Conservation (phyloP, 805 yeast genomes). For the Metschnikowia lachancei region DNA sequence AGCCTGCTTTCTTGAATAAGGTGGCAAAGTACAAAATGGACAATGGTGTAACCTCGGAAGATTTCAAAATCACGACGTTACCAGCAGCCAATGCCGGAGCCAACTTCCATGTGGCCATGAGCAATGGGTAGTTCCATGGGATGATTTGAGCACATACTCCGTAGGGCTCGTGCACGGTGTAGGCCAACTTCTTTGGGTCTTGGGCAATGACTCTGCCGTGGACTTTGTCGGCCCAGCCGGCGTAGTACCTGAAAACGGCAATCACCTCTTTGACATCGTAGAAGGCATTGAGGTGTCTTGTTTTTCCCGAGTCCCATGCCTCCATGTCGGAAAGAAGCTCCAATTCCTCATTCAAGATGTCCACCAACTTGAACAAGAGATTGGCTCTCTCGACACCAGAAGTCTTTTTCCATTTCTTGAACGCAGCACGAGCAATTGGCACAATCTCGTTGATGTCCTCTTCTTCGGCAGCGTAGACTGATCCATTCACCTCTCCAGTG, state of each 20-base stretch:
- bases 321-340: constrained; percentile 39
- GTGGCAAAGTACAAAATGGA: constrained; percentile 61
- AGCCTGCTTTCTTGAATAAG: constrained; percentile 60
- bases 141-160: constrained; percentile 69
- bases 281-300: constrained; percentile 46
- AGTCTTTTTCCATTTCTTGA: constrained; percentile 46
- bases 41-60: constrained; percentile 75
- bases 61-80: constrained; percentile 66
- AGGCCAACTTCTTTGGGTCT: constrained; percentile 53
- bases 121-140: constrained; percentile 69
- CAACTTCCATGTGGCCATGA: constrained; percentile 77
- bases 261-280: constrained; percentile 49
- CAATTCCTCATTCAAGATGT: constrained; percentile 31
- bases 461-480: constrained; percentile 40
- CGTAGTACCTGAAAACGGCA: constrained; percentile 49
- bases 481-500: constrained; percentile 43
- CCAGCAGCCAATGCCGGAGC: constrained; percentile 84
- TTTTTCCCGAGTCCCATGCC: constrained; percentile 50
- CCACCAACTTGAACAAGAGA: constrained; percentile 38
- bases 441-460: constrained; percentile 46
- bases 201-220: constrained; percentile 44
- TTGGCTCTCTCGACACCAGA: constrained; percentile 43
- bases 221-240: constrained; percentile 62
- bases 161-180: constrained; percentile 64
- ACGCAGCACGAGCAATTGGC: constrained; percentile 37